These are phyloP conservation scores for Fusarium chuoi DNA, from an alignment of 2,329 filamentous ascomycete species.

Conservation along the genomic window DNA sequence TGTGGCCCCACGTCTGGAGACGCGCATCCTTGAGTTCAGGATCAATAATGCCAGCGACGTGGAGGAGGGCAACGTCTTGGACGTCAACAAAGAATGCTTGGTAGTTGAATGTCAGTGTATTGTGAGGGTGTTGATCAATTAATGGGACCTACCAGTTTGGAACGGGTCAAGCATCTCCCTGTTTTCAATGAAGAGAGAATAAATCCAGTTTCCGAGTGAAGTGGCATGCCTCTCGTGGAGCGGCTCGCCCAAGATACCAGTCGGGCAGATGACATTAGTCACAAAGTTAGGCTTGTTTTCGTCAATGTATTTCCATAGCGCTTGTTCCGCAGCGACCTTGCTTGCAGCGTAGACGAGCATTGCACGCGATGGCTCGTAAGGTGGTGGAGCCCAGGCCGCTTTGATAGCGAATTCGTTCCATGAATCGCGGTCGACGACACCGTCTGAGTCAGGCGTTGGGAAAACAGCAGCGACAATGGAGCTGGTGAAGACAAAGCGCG, in stretches of 20 bases:
- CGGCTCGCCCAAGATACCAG: conserved; percentile 26
- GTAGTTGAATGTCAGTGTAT: accelerated
- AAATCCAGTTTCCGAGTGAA: background rate
- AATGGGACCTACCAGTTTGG: background rate
- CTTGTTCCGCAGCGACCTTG: conserved; percentile 47
- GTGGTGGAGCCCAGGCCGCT: conserved; percentile 45
- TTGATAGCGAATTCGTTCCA: conserved; percentile 30
- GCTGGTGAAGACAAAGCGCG: conserved; percentile 46
- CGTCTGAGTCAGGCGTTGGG: background rate
- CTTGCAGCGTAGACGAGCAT: conserved; percentile 45
- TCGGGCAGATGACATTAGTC: conserved; percentile 36
- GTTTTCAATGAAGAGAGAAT: background rate
- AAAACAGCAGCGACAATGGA: conserved; percentile 31
- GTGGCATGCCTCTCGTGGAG: conserved; percentile 32
- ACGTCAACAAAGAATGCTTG: background rate
- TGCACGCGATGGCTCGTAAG: conserved; percentile 27
- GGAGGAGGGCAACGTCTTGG: conserved; percentile 14
- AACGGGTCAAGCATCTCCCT: background rate
- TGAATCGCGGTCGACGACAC: background rate
- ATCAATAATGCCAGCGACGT: conserved; percentile 11
- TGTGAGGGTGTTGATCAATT: accelerated
- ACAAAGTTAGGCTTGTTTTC: conserved; percentile 40
- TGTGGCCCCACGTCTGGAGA: conserved; percentile 11
- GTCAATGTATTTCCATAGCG: conserved; percentile 45
- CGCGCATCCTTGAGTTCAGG: conserved; percentile 4